Evolutionary conservation across 345 rosid genomes (phyloP).

Genomic region (Eucalyptus rudis): DNA sequence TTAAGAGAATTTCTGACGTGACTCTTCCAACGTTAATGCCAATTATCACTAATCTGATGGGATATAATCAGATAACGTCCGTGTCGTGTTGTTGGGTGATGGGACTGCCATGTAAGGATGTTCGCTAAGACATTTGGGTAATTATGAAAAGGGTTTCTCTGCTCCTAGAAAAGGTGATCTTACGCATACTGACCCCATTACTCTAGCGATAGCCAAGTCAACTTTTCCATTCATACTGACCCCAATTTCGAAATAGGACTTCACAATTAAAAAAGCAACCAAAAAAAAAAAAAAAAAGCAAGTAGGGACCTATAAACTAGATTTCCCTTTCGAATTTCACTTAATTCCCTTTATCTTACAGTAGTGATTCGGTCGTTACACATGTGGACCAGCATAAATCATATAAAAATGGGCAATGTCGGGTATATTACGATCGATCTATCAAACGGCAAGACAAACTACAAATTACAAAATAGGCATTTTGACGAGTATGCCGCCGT

Average conservation of each 20-base stretch:
- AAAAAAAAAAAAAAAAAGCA: neutral
- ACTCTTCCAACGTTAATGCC: neutral
- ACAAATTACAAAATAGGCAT: neutral
- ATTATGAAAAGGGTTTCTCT: neutral
- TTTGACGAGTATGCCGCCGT: accelerated
- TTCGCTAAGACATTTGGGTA: neutral
- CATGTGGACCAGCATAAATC: neutral
- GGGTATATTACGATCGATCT: neutral
- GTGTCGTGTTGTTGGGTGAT: neutral
- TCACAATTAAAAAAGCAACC: neutral
- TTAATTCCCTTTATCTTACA: neutral
- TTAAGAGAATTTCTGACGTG: neutral
- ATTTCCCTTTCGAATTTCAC: neutral
- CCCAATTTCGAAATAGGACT: neutral
- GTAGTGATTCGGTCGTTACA: neutral
- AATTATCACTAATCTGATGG: neutral
- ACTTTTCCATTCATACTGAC: neutral
- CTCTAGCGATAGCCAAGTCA: neutral
- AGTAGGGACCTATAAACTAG: neutral
- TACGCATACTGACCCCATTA: neutral
- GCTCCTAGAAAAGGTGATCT: neutral
- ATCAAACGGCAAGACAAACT: neutral
- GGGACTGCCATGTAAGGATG: neutral
- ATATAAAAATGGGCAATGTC: neutral
- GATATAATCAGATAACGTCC: neutral